Evolutionary conservation across 75 land plant genomes (phyloP), one percentile per base, ranked within the genome.

Genomic region (Pinus albicaulis): DNA sequence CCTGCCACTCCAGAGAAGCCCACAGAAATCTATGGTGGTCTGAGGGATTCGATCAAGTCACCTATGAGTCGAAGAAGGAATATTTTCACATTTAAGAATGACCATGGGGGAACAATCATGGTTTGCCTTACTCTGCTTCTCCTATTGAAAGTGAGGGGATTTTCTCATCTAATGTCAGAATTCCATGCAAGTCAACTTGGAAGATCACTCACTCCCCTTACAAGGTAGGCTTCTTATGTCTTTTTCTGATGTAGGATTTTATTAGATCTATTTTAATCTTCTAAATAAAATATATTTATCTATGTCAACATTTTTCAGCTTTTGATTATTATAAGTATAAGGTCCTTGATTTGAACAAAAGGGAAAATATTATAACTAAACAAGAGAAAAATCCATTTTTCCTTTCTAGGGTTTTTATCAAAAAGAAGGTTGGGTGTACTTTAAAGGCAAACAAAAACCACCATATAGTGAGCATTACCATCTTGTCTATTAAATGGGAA

Each of bases 191-290:
- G 84, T 72, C 95, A 1, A 88, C 88, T 0, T 65, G 98, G 75
- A 95, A 95, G 87, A 85, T 95, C 31, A 81, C 92, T 7, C 69
- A 91, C 38, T 88, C 96, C 57, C 98, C 98, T 38, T 93, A 88
- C 78, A 95, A 95, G 89, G 98, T 93, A 71, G 61, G 41, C 60
- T 38, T 23, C 7, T 22, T 0, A 56, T n/a, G n/a, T n/a, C n/a
- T n/a, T n/a, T n/a, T n/a, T n/a, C n/a, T n/a, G n/a, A n/a, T n/a
- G n/a, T n/a, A 64, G 17, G 66, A 6, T 28, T 28, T 14, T 15
- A 0, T 64, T 28, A 28, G 17, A 31, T 64, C 38, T 4, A 63
- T 63, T 63, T 3, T 28, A 63, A 28, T 63, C 17, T 15, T 13
- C 48, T 44, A 44, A 44, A 5, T 7, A 8, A 44, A 44, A 44